Conservation (phyloP, 2,329 filamentous ascomycete genomes). For the Neofusicoccum ribis region DNA sequence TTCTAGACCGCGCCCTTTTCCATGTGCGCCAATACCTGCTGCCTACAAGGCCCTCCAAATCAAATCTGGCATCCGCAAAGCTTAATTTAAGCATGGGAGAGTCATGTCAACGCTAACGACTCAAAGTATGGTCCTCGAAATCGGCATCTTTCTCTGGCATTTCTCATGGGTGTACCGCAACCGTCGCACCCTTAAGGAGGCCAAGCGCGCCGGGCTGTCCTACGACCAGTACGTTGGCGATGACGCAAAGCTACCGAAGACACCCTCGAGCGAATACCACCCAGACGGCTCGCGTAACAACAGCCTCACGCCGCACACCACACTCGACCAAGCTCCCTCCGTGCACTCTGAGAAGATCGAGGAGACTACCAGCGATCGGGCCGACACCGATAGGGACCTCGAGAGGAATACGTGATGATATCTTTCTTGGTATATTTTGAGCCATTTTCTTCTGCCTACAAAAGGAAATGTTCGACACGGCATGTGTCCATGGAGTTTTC, state of each 20-base stretch:
- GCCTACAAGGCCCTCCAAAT: background rate
- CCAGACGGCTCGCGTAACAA: background rate
- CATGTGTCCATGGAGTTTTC: background rate
- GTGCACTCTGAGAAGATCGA: background rate
- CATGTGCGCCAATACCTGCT: no score
- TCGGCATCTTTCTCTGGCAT: conserved; percentile 62
- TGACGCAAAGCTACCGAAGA: background rate
- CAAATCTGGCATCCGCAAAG: background rate
- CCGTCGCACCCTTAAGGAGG: conserved; percentile 52
- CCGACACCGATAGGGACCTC: background rate
- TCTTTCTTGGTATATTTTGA: background rate
- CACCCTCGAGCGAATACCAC: background rate
- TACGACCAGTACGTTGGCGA: conserved; percentile 54
- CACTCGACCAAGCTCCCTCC: background rate
- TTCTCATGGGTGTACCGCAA: conserved; percentile 60
- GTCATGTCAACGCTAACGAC: conserved; percentile 6
- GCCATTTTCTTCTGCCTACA: background rate
- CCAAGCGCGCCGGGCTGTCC: conserved; percentile 52
- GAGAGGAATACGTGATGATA: background rate
- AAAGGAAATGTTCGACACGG: background rate
- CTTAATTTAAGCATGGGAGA: background rate
- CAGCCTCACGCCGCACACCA: background rate
- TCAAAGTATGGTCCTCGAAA: conserved; percentile 56
- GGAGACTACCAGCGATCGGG: background rate
- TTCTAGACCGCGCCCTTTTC: background rate